Conservation (phyloP, 2,329 filamentous ascomycete species). For the Aspergillus eucalypticola region DNA sequence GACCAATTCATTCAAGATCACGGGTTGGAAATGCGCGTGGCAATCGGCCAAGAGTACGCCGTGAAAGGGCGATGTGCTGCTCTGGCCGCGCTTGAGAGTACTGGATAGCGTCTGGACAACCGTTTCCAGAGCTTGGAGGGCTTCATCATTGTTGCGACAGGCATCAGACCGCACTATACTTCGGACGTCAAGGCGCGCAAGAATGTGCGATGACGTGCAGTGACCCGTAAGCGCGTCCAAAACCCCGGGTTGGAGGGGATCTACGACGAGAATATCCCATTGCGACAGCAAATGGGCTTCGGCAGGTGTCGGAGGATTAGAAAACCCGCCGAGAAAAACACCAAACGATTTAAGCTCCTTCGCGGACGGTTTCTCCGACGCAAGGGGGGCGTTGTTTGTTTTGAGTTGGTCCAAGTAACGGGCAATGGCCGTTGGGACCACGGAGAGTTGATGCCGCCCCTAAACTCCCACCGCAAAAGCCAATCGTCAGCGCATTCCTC, state of each 20-base stretch:
- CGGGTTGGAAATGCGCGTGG: slow-evolving; percentile 26
- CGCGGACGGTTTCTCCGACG: not conserved
- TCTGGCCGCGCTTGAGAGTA: slow-evolving; percentile 4
- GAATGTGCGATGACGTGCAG: slow-evolving; percentile 7
- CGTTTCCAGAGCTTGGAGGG: slow-evolving; percentile 1
- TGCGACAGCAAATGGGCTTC: slow-evolving; percentile 31
- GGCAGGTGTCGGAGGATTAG: slow-evolving; percentile 27
- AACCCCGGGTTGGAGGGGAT: slow-evolving; percentile 34
- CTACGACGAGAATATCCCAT: slow-evolving; percentile 40
- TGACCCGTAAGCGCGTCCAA: slow-evolving; percentile 23
- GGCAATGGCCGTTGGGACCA: slow-evolving; percentile 11
- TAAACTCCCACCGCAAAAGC: not conserved
- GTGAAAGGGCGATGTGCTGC: slow-evolving; percentile 25
- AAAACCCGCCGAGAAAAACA: slow-evolving; percentile 37
- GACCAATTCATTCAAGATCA: slow-evolving; percentile 31
- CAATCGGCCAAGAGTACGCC: slow-evolving; percentile 40
- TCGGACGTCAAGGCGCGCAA: slow-evolving; percentile 14
- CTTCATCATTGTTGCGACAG: slow-evolving; percentile 10
- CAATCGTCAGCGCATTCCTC: not conserved
- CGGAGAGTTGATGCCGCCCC: slow-evolving; percentile 17
- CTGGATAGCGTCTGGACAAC: slow-evolving; percentile 5
- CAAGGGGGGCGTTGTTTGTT: slow-evolving; percentile 8
- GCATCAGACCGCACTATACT: slow-evolving; percentile 5
- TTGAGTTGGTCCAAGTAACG: slow-evolving; percentile 16
- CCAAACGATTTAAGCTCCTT: slow-evolving; percentile 29